Evolutionary conservation across 2,329 filamentous ascomycete genomes (phyloP).

Genomic region (Colletotrichum abscissum): DNA sequence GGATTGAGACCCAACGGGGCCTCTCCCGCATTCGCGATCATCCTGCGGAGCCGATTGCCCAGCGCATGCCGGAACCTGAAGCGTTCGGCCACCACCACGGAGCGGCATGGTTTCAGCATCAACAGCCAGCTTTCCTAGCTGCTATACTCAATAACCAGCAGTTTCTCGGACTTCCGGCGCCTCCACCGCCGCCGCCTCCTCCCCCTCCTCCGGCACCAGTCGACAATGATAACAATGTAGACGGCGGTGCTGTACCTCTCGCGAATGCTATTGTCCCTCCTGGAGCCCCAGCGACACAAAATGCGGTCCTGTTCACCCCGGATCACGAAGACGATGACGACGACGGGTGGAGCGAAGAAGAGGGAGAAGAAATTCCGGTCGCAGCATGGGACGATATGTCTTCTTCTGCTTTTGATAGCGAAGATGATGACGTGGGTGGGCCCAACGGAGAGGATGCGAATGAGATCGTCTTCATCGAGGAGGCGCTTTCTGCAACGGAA

Average conservation of each 20-base stretch:
- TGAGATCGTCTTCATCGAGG: conserved; percentile 8
- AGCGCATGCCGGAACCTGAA: conserved; percentile 16
- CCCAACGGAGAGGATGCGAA: conserved; percentile 6
- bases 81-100: background rate
- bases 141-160: conserved; percentile 1
- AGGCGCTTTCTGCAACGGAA: background rate
- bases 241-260: background rate
- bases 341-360: conserved; percentile 32
- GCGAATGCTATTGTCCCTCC: background rate
- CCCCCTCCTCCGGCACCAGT: background rate
- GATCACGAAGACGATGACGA: conserved; percentile 33
- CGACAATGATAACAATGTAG: conserved; percentile 17
- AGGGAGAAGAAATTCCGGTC: conserved; percentile 35
- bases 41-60: conserved; percentile 16
- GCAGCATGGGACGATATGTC: conserved; percentile 27
- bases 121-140: conserved; percentile 5
- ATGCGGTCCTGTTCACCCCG: conserved; percentile 1
- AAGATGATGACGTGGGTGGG: conserved; percentile 32
- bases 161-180: conserved; percentile 9
- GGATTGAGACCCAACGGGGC: conserved; percentile 29
- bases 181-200: conserved; percentile 4
- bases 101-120: conserved; percentile 1
- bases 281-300: background rate
- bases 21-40: conserved; percentile 30
- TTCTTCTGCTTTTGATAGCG: conserved; percentile 28